These are phyloP conservation scores for Dactylis glomerata DNA, from an alignment of 176 grass and related monocot species.

Conservation along the genomic window DNA sequence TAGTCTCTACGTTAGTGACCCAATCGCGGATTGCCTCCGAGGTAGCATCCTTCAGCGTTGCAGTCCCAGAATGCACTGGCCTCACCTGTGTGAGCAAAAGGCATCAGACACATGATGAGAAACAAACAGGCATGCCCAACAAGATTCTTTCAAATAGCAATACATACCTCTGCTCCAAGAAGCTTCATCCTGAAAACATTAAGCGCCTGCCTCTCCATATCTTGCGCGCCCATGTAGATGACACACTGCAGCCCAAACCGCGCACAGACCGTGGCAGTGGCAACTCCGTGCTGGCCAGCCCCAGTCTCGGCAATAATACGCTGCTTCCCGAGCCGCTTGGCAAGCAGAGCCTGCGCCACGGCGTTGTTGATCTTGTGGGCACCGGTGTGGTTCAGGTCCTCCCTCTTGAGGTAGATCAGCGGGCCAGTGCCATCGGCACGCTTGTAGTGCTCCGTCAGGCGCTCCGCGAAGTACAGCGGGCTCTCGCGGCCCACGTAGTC, in stretches of 20 bases:
- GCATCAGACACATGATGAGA: neutral
- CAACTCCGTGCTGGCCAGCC: slow-evolving; percentile 91
- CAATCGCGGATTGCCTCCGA: slow-evolving; percentile 95
- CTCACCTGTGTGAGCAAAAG: slow-evolving; percentile 59
- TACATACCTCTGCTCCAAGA: slow-evolving; percentile 85
- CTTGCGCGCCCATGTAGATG: slow-evolving; percentile 95
- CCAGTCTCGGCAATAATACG: slow-evolving; percentile 97
- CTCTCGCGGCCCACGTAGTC: slow-evolving; percentile 93
- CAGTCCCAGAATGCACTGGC: slow-evolving; percentile 83
- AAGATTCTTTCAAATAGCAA: neutral
- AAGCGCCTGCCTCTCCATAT: slow-evolving; percentile 97
- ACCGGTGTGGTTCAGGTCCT: slow-evolving; percentile 97
- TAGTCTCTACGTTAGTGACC: slow-evolving; percentile 89
- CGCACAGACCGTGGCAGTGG: slow-evolving; percentile 88
- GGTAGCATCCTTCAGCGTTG: slow-evolving; percentile 95
- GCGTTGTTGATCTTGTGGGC: slow-evolving; percentile 99
- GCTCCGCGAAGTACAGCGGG: slow-evolving; percentile 96
- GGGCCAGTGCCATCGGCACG: slow-evolving; percentile 60
- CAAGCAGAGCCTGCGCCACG: slow-evolving; percentile 79
- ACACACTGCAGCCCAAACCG: slow-evolving; percentile 78
- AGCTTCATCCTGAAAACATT: slow-evolving; percentile 98
- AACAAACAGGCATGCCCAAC: neutral
- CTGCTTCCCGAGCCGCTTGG: slow-evolving; percentile 78
- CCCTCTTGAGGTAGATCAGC: slow-evolving; percentile 83
- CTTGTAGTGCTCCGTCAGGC: slow-evolving; percentile 74